Conservation (phyloP, 2,329 filamentous ascomycete species). For the Trichoderma oligosporum region DNA sequence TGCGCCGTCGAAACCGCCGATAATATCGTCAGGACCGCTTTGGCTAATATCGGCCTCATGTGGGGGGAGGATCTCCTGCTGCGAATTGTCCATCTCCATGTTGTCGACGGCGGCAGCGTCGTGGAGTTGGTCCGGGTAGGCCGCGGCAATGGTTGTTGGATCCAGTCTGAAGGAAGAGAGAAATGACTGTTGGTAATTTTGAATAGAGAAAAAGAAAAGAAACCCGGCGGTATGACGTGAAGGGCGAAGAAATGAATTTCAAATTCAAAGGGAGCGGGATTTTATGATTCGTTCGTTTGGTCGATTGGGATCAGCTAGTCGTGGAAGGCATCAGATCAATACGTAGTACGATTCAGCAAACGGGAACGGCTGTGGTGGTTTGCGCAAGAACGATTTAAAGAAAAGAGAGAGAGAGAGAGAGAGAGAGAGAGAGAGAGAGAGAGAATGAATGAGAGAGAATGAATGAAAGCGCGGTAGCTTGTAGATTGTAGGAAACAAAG, state of each 20-base stretch:
- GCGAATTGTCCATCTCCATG: slow-evolving; percentile 42
- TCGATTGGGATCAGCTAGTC: slow-evolving; percentile 21
- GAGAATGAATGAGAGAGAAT: not conserved
- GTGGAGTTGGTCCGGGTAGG: slow-evolving; percentile 23
- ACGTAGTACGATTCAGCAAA: not conserved
- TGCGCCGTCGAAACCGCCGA: slow-evolving; percentile 48
- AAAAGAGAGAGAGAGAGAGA: not conserved
- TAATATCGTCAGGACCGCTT: slow-evolving; percentile 41
- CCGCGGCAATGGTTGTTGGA: slow-evolving; percentile 40
- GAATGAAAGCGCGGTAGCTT: not conserved
- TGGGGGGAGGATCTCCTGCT: slow-evolving; percentile 11
- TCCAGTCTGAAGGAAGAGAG: slow-evolving; percentile 44
- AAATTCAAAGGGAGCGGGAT: not conserved
- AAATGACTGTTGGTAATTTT: slow-evolving; percentile 1
- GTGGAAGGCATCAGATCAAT: slow-evolving; percentile 28
- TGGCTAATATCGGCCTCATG: slow-evolving; percentile 9
- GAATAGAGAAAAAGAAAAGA: slow-evolving; percentile 18
- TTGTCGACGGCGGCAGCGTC: slow-evolving; percentile 44
- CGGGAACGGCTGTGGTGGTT: slow-evolving; percentile 4
- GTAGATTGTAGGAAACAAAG: slow-evolving; percentile 18
- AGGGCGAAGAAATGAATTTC: slow-evolving; percentile 11
- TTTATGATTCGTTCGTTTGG: not conserved
- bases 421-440: not conserved
- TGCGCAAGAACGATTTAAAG: slow-evolving; percentile 13
- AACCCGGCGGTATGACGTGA: slow-evolving; percentile 21